phyloP scores from a whole-genome alignment of 2,329 filamentous ascomycete genomes.

The Penicillium sp. region DNA sequence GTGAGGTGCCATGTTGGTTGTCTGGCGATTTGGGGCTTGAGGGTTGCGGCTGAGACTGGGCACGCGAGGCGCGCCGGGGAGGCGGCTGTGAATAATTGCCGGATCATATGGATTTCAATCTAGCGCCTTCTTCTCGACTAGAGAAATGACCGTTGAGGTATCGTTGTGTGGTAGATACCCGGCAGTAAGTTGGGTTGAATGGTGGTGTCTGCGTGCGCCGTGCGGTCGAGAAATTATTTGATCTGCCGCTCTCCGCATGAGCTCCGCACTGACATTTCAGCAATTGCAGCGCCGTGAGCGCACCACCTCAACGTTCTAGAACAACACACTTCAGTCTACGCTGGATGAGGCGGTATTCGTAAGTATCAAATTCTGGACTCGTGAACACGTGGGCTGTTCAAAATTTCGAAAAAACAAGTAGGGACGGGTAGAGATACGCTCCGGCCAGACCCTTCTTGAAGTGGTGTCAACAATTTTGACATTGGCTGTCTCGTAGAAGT shows the following conservation, averaged over 20 bases:
- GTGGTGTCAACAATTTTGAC: too few species aligned
- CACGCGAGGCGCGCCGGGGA: slow-evolving; percentile 14
- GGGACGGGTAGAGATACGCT: too few species aligned
- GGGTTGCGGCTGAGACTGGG: slow-evolving; percentile 10
- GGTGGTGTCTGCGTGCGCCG: not conserved
- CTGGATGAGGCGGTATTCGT: too few species aligned
- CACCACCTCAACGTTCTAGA: not conserved
- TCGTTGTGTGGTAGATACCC: not conserved
- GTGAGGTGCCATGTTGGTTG: slow-evolving; percentile 18
- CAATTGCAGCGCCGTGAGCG: not conserved
- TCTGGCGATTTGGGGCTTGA: slow-evolving; percentile 15
- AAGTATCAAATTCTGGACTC: too few species aligned
- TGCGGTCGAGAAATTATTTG: slow-evolving; percentile 16
- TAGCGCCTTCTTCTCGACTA: not conserved
- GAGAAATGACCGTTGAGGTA: not conserved
- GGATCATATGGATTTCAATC: slow-evolving; percentile 12
- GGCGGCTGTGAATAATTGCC: slow-evolving; percentile 17
- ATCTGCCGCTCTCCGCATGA: slow-evolving; percentile 16
- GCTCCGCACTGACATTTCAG: slow-evolving; percentile 1
- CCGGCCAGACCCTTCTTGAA: too few species aligned
- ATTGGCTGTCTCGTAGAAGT: too few species aligned
- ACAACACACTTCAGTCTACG: too few species aligned
- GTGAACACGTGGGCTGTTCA: not conserved
- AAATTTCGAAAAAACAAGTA: not conserved
- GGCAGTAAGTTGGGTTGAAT: not conserved